Evolutionary conservation across 768 basidiomycete genomes (phyloP).

Genomic region (Tubosaeta sp.): DNA sequence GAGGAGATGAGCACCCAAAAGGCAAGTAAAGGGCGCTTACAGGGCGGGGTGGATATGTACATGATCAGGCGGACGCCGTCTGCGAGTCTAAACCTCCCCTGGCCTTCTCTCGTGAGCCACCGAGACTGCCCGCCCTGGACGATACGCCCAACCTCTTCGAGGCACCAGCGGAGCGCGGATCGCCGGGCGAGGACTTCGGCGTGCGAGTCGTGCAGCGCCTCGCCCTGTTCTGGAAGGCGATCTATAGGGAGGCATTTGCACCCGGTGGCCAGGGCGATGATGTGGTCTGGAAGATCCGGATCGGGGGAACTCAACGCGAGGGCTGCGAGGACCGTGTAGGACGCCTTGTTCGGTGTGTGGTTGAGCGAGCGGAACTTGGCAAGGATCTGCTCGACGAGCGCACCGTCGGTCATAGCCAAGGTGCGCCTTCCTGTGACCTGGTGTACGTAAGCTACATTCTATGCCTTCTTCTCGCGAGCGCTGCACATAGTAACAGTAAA

Average conservation of each 20-base stretch:
- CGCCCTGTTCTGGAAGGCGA: constrained; percentile 62
- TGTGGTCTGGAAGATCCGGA: constrained; percentile 33
- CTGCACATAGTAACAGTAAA: constrained; percentile 8
- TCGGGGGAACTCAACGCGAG: constrained; percentile 43
- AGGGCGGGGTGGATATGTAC: constrained; percentile 73
- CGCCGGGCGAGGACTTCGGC: constrained; percentile 90
- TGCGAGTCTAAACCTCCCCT: constrained; percentile 44
- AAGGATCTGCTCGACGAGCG: constrained; percentile 37
- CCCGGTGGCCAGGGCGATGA: constrained; percentile 75
- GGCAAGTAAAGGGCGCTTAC: constrained; percentile 42
- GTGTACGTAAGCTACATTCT: no score
- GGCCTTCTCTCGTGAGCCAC: constrained; percentile 42
- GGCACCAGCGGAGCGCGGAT: constrained; percentile 71
- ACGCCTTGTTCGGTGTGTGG: constrained; percentile 47
- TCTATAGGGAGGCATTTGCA: constrained; percentile 76
- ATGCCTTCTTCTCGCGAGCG: no score
- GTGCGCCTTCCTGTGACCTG: no score
- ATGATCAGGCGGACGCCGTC: constrained; percentile 51
- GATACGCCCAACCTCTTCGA: constrained; percentile 54
- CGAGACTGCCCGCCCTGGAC: constrained; percentile 30
- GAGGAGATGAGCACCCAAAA: not conserved
- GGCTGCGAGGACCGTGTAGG: constrained; percentile 62
- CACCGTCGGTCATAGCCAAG: constrained; percentile 4
- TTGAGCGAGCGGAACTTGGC: constrained; percentile 41
- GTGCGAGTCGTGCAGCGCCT: constrained; percentile 84